Percentiles rank a stretch among this genome's conserved stretches.
Conservation (phyloP, 345 rosid genomes). For the Corchorus olitorius region DNA sequence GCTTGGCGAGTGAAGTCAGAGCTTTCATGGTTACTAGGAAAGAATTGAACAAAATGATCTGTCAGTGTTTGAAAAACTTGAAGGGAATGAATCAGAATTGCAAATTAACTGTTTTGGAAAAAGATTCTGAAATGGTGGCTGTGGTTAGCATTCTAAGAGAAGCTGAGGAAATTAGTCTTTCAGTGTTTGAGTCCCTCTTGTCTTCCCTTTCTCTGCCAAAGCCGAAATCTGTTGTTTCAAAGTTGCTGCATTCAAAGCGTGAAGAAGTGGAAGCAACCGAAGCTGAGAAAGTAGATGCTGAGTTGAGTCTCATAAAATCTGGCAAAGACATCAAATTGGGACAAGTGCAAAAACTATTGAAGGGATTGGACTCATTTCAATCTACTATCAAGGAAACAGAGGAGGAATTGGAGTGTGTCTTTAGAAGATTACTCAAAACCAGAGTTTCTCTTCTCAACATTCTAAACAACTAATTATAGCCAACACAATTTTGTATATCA, state of each 20-base stretch:
- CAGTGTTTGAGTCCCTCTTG: slow-evolving; percentile 34
- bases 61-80: background rate
- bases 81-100: slow-evolving; percentile 30
- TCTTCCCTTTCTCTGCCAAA: slow-evolving; percentile 18
- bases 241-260: slow-evolving; percentile 28
- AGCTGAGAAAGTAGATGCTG: slow-evolving; percentile 21
- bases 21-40: slow-evolving; percentile 33
- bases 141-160: slow-evolving; percentile 29
- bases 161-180: slow-evolving; percentile 32
- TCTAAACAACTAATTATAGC: slow-evolving; percentile 23
- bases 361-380: slow-evolving; percentile 39
- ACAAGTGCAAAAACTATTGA: slow-evolving; percentile 20
- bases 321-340: slow-evolving; percentile 21
- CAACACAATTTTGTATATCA: background rate
- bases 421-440: slow-evolving; percentile 42
- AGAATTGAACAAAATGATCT: slow-evolving; percentile 30
- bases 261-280: background rate
- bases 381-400: slow-evolving; percentile 38
- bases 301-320: slow-evolving; percentile 21
- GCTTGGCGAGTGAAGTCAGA: slow-evolving; percentile 27
- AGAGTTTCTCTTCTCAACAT: slow-evolving; percentile 49
- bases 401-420: slow-evolving; percentile 41
- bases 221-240: slow-evolving; percentile 24
- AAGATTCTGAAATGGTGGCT: background rate
- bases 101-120: background rate